Evolutionary conservation across 495 filamentous ascomycete species (phyloP).

Genomic region (Parathielavia hyrcaniae): DNA sequence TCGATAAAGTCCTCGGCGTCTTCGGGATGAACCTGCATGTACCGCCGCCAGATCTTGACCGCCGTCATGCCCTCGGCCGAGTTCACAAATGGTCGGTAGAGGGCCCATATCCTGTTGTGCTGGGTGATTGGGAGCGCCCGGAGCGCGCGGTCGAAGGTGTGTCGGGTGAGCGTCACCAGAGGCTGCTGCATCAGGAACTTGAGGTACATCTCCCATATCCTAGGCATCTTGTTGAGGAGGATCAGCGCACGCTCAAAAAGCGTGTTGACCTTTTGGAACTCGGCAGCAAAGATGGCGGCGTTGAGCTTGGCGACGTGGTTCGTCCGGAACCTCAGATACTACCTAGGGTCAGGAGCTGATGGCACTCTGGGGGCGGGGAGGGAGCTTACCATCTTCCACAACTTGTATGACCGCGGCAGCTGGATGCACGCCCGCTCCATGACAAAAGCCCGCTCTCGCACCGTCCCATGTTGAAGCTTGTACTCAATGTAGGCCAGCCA

Average conservation of each 20-base stretch:
- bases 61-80: slow-evolving; percentile 89
- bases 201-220: slow-evolving; percentile 98
- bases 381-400: slow-evolving; percentile 85
- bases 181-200: slow-evolving; percentile 86
- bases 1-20: slow-evolving; percentile 93
- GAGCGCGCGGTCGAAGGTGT: slow-evolving; percentile 89
- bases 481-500: slow-evolving; percentile 94
- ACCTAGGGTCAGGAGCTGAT: slow-evolving; percentile 21
- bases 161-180: slow-evolving; percentile 79
- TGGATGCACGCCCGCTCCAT: slow-evolving; percentile 87
- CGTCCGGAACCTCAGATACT: slow-evolving; percentile 83
- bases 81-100: slow-evolving; percentile 87
- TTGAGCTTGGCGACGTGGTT: slow-evolving; percentile 81
- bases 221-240: slow-evolving; percentile 97
- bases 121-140: slow-evolving; percentile 94
- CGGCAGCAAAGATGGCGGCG: slow-evolving; percentile 68
- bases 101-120: slow-evolving; percentile 92
- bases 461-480: slow-evolving; percentile 78
- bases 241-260: slow-evolving; percentile 92
- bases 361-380: not conserved
- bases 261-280: slow-evolving; percentile 90
- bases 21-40: slow-evolving; percentile 97
- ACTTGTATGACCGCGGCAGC: slow-evolving; percentile 90
- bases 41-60: slow-evolving; percentile 87
- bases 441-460: slow-evolving; percentile 89